phyloP scores from a whole-genome alignment of 2,329 filamentous ascomycete genomes.

The Neofusicoccum umdonicola region DNA sequence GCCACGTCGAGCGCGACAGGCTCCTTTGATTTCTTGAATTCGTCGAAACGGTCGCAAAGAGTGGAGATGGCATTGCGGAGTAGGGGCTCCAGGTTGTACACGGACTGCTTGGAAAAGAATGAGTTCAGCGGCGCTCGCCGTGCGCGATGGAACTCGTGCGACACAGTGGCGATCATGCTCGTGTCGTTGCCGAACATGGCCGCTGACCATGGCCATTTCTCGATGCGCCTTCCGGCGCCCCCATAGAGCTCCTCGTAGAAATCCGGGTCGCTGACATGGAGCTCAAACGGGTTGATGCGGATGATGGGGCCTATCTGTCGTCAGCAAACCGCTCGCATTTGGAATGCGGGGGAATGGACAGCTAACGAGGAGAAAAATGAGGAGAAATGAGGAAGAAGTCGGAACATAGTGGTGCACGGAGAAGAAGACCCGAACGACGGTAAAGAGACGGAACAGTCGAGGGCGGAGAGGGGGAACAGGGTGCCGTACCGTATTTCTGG shows the following conservation, averaged over 20 bases:
- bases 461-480: not conserved
- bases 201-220: slow-evolving; percentile 22
- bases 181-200: slow-evolving; percentile 19
- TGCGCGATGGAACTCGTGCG: slow-evolving; percentile 23
- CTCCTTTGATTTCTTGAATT: slow-evolving; percentile 7
- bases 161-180: slow-evolving; percentile 20
- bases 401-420: not conserved
- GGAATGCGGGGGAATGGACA: not conserved
- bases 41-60: slow-evolving; percentile 21
- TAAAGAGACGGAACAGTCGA: not conserved
- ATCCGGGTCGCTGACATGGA: slow-evolving; percentile 27
- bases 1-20: slow-evolving; percentile 13
- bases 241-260: slow-evolving; percentile 24
- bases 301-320: slow-evolving; percentile 27
- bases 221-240: not conserved
- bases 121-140: slow-evolving; percentile 24
- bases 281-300: slow-evolving; percentile 33
- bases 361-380: not conserved
- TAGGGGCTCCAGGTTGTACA: slow-evolving; percentile 24
- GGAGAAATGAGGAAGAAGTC: not conserved
- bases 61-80: slow-evolving; percentile 22
- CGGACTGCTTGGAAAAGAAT: slow-evolving; percentile 28
- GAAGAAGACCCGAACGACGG: not conserved
- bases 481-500: slow-evolving; percentile 22
- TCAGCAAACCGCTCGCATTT: not conserved